These are phyloP conservation scores for Solanum sitiens DNA, from an alignment of 257 asterid species.

Conservation along the genomic window DNA sequence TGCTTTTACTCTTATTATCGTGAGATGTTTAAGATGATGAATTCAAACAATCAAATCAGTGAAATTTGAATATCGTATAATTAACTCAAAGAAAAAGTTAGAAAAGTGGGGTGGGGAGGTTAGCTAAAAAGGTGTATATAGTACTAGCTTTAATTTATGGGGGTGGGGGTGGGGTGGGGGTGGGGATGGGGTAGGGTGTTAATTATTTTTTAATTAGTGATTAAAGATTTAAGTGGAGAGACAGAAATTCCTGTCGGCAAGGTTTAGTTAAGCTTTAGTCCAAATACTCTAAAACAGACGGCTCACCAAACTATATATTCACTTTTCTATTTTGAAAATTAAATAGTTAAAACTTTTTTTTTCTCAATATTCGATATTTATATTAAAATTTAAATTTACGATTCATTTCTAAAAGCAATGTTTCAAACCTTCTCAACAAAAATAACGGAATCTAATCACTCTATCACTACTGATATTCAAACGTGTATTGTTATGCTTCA, in stretches of 20 bases:
- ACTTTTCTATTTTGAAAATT: conserved; percentile 2
- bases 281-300: conserved; percentile 36
- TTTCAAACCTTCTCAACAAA: background rate
- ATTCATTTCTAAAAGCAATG: background rate
- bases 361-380: rapidly evolving
- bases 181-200: background rate
- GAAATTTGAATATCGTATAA: background rate
- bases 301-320: conserved; percentile 37
- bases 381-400: background rate
- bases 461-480: background rate
- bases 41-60: background rate
- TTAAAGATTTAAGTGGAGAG: conserved; percentile 31
- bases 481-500: conserved; percentile 1
- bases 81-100: background rate
- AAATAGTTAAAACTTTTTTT: background rate
- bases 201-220: background rate
- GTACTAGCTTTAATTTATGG: background rate
- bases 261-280: conserved; percentile 23
- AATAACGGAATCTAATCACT: background rate
- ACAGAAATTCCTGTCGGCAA: conserved; percentile 83
- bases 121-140: background rate
- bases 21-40: rapidly evolving
- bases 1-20: background rate
- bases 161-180: background rate
- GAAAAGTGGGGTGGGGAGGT: background rate